phyloP scores from a whole-genome alignment of 345 rosid genomes.

The Citrus sinensis region DNA sequence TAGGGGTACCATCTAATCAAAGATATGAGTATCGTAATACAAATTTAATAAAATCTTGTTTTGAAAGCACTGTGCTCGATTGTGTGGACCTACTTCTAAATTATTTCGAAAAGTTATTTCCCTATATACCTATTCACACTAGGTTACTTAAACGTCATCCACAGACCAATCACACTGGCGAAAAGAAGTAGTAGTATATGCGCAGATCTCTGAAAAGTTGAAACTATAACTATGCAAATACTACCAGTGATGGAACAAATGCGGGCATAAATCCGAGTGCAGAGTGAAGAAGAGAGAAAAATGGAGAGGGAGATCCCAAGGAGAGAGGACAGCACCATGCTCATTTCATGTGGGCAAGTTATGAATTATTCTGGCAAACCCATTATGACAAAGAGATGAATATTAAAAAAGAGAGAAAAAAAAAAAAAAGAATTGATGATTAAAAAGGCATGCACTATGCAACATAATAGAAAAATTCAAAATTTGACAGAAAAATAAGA shows the following conservation, averaged over 20 bases:
- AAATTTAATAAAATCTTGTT: no score
- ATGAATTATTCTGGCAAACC: conserved; percentile 16
- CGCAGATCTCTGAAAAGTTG: not conserved
- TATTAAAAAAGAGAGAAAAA: not conserved
- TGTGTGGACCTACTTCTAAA: no score
- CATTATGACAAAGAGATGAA: conserved; percentile 14
- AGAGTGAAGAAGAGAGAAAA: not conserved
- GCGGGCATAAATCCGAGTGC: conserved; percentile 3
- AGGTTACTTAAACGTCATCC: no score
- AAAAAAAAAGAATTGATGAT: not conserved
- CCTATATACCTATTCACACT: no score
- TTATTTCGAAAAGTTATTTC: no score
- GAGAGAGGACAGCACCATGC: conserved; percentile 6
- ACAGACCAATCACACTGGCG: no score
- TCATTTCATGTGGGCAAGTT: not conserved
- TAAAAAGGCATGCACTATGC: not conserved
- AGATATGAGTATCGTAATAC: no score
- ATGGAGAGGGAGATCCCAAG: not conserved
- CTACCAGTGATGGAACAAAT: not conserved
- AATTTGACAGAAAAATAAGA: not conserved
- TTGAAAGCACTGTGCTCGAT: no score
- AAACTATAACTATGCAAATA: not conserved
- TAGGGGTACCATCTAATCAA: no score
- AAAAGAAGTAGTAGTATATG: no score
- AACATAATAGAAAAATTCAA: not conserved